Evolutionary conservation across 352 stramenopile species (phyloP).

Genomic region (Phytophthora gonapodyides): DNA sequence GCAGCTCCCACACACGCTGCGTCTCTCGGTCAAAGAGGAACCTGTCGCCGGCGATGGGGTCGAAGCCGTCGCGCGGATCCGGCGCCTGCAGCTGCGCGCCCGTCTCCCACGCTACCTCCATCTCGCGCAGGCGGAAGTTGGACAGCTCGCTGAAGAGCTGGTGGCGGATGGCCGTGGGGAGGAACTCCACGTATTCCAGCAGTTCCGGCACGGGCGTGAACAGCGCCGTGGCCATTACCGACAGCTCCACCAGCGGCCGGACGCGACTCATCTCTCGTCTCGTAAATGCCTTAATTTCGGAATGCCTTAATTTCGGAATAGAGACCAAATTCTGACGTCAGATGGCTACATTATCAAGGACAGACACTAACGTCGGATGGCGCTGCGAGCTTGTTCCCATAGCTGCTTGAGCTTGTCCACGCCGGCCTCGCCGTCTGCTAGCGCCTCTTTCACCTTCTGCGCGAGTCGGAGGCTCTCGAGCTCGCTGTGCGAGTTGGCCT

Average conservation of each 20-base stretch:
- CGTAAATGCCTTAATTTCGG: conserved; percentile 20
- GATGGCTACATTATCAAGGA: conserved; percentile 22
- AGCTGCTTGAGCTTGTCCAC: conserved; percentile 39
- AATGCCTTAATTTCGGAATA: conserved; percentile 20
- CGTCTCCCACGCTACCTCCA: conserved; percentile 50
- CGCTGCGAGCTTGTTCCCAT: conserved; percentile 34
- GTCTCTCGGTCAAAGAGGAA: conserved; percentile 51
- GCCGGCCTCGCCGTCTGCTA: conserved; percentile 40
- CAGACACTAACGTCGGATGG: conserved; percentile 7
- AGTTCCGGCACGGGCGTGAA: conserved; percentile 43
- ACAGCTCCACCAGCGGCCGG: conserved; percentile 40
- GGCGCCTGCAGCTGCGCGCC: conserved; percentile 12
- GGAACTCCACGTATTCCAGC: conserved; percentile 45
- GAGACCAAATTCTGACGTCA: conserved; percentile 15
- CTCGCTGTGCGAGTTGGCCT: conserved; percentile 40
- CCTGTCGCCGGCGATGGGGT: conserved; percentile 27
- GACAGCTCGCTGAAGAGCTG: conserved; percentile 49
- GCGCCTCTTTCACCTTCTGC: conserved; percentile 29
- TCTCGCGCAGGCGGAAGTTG: conserved; percentile 47
- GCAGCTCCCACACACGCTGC: conserved; percentile 35
- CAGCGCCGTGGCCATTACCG: conserved; percentile 35
- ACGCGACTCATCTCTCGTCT: conserved; percentile 9
- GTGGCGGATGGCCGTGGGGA: conserved; percentile 44
- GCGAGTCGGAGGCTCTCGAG: conserved; percentile 28
- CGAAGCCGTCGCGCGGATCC: conserved; percentile 26